A percentile compares a stretch with the other conserved stretches of the same genome.
Evolutionary conservation across 306 rosid species (phyloP).

Genomic region (Nissolia schottii): DNA sequence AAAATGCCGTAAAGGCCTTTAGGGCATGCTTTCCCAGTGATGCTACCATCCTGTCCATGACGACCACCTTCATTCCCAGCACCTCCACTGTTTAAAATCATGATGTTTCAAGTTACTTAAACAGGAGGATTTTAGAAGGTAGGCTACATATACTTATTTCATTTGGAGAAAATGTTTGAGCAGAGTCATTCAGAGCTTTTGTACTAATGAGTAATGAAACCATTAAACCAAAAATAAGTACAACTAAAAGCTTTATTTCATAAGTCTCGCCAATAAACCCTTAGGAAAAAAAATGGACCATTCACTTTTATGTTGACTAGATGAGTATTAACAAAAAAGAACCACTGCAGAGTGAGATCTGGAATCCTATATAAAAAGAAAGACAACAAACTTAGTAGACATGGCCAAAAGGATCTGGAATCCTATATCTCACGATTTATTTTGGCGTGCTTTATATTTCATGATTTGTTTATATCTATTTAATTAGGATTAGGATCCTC

Average conservation of each 20-base stretch:
- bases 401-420: too few species aligned
- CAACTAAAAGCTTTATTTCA: background rate
- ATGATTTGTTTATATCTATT: too few species aligned
- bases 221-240: background rate
- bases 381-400: background rate
- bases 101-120: slow-evolving; percentile 9
- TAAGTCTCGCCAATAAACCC: background rate
- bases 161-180: background rate
- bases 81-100: slow-evolving; percentile 78
- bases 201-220: too few species aligned
- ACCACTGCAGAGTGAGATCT: background rate
- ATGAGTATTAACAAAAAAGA: background rate
- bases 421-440: too few species aligned
- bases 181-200: background rate
- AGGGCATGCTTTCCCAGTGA: slow-evolving; percentile 90
- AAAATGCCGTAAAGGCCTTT: slow-evolving; percentile 88
- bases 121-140: background rate
- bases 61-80: slow-evolving; percentile 67
- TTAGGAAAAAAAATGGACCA: background rate
- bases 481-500: too few species aligned
- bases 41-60: slow-evolving; percentile 72
- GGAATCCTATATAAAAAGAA: background rate
- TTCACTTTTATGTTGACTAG: background rate
- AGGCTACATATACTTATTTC: background rate
- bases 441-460: too few species aligned